phyloP scores from a whole-genome alignment of 352 stramenopile species.

The Pythium graminicola region DNA sequence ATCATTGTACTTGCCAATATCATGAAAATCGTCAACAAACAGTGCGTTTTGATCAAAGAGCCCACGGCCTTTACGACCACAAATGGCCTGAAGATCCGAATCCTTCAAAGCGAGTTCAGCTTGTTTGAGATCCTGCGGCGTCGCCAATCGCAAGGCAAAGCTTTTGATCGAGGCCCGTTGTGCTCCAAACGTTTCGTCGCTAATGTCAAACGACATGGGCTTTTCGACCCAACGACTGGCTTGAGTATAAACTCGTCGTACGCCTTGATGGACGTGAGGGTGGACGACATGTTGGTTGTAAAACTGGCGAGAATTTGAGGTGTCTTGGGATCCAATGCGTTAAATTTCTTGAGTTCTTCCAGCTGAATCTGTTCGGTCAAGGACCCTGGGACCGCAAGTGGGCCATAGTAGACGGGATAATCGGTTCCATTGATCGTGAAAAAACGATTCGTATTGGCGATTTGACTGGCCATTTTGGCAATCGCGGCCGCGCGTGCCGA shows the following conservation, averaged over 20 bases:
- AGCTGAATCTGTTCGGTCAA: conserved; percentile 26
- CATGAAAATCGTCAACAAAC: conserved; percentile 9
- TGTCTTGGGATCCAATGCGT: conserved; percentile 2
- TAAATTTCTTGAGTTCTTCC: conserved; percentile 17
- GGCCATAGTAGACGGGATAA: conserved; percentile 13
- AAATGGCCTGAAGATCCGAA: not conserved
- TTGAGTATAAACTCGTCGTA: conserved; percentile 16
- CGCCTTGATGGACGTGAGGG: not conserved
- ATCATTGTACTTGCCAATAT: conserved; percentile 13
- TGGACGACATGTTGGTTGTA: conserved; percentile 20
- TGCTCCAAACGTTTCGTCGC: conserved; percentile 32
- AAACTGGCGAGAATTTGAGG: conserved; percentile 11
- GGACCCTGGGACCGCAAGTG: not conserved
- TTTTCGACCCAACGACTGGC: conserved; percentile 12
- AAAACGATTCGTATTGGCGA: conserved; percentile 27
- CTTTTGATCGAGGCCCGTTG: conserved; percentile 28
- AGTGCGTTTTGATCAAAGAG: not conserved
- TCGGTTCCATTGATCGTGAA: conserved; percentile 22
- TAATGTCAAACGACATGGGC: conserved; percentile 27
- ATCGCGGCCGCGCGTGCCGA: conserved; percentile 13
- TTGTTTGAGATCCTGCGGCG: not conserved
- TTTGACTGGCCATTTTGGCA: conserved; percentile 21
- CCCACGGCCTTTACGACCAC: not conserved
- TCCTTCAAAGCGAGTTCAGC: not conserved
- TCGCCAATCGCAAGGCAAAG: not conserved